Percentiles rank a stretch among this genome's conserved stretches.
phyloP scores from a whole-genome alignment of 768 basidiomycete genomes.

The Tylopilus balloui region DNA sequence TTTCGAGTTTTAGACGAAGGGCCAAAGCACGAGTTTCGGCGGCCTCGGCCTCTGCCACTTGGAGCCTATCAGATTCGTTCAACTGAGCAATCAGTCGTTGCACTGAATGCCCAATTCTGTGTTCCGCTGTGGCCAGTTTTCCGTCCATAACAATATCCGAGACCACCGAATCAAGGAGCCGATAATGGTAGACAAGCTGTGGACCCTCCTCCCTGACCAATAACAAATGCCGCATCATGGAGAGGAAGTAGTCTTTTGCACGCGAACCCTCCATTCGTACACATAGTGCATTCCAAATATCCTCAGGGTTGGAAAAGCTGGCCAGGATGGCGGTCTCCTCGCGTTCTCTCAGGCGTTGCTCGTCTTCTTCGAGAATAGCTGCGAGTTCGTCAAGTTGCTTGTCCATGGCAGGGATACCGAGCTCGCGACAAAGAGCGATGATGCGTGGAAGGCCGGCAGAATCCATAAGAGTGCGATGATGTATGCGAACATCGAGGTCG shows the following conservation, averaged over 20 bases:
- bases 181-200: conserved; percentile 81
- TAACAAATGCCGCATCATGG: conserved; percentile 91
- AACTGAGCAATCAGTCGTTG: conserved; percentile 84
- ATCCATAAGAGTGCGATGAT: conserved; percentile 88
- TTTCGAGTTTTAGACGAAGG: conserved; percentile 70
- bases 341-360: conserved; percentile 63
- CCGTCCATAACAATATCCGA: conserved; percentile 91
- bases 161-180: conserved; percentile 84
- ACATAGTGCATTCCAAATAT: conserved; percentile 81
- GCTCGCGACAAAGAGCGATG: conserved; percentile 60
- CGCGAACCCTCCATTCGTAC: conserved; percentile 73
- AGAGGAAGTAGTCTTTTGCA: conserved; percentile 81
- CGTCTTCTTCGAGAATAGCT: conserved; percentile 66
- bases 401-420: conserved; percentile 62
- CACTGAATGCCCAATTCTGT: conserved; percentile 84
- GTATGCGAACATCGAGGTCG: conserved; percentile 80
- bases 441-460: conserved; percentile 75
- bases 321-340: conserved; percentile 72
- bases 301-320: conserved; percentile 75
- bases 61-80: conserved; percentile 82
- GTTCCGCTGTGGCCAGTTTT: conserved; percentile 79
- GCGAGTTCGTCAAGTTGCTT: conserved; percentile 61
- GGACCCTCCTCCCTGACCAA: conserved; percentile 87
- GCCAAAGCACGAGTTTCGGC: conserved; percentile 60
- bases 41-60: conserved; percentile 74